Percentiles rank a stretch among this genome's conserved stretches.
These are phyloP conservation scores for Plasmodium billcollinsi DNA, from an alignment of 169 alveolate species.

Conservation along the genomic window DNA sequence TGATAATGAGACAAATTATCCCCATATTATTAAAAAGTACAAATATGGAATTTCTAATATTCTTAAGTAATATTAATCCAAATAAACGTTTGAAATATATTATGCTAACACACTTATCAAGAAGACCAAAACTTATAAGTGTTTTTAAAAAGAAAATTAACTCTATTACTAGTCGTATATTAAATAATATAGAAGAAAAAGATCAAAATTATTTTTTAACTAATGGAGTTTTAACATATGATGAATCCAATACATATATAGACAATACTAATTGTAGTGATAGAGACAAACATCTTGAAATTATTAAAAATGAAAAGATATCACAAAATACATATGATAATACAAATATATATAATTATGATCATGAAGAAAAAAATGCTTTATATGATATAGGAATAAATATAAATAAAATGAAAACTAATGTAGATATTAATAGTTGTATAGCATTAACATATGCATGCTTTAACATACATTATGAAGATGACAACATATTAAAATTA, in stretches of 20 bases:
- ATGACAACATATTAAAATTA: conserved; percentile 49
- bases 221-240: not conserved
- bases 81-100: conserved; percentile 43
- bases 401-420: not conserved
- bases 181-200: conserved; percentile 7
- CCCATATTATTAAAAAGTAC: conserved; percentile 41
- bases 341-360: not conserved
- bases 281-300: not conserved
- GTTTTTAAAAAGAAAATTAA: conserved; percentile 70
- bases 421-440: conserved; percentile 57
- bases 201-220: not conserved
- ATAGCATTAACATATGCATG: conserved; percentile 68
- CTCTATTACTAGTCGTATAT: conserved; percentile 45
- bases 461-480: conserved; percentile 71
- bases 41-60: conserved; percentile 60
- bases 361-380: not conserved
- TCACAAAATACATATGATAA: not conserved
- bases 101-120: conserved; percentile 51
- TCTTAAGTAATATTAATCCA: conserved; percentile 61
- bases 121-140: conserved; percentile 53
- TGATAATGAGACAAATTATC: conserved; percentile 66
- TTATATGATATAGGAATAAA: not conserved
- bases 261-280: not conserved
- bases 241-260: not conserved
- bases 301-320: not conserved